phyloP scores from a whole-genome alignment of 441 rosid genomes.

The Raphanus hybrid region DNA sequence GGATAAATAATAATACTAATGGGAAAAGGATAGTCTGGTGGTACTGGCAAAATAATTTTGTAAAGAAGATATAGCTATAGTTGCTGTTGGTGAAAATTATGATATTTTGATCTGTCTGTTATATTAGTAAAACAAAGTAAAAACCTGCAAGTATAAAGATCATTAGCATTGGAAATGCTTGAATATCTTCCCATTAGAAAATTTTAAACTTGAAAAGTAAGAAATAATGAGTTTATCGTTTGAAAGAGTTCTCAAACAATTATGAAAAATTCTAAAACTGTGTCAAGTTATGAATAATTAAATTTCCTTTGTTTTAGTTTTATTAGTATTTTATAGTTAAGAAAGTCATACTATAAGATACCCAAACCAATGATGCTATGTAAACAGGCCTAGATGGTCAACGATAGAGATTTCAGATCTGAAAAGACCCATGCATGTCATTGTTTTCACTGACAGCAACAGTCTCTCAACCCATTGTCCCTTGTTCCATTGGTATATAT shows the following conservation, averaged over 20 bases:
- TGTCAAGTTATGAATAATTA: not conserved
- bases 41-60: not conserved
- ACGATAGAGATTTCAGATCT: not conserved
- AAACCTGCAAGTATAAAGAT: not conserved
- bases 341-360: not conserved
- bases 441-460: slow-evolving; percentile 22
- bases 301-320: not conserved
- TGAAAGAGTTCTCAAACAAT: not conserved
- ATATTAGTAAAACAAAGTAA: too few relatives aligned
- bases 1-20: not conserved
- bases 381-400: not conserved
- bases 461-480: slow-evolving; percentile 24
- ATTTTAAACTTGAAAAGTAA: not conserved
- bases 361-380: not conserved
- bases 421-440: slow-evolving; percentile 41
- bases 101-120: not conserved
- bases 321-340: not conserved
- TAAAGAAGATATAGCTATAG: not conserved
- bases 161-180: not conserved
- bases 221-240: not conserved
- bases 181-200: too few relatives aligned
- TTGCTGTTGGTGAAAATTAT: too few relatives aligned
- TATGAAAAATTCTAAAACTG: not conserved
- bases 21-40: not conserved
- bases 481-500: slow-evolving; percentile 11